Percentiles rank a stretch among this genome's conserved stretches.
phyloP scores from a whole-genome alignment of 2,329 filamentous ascomycete species.

The Aspergillus latus region DNA sequence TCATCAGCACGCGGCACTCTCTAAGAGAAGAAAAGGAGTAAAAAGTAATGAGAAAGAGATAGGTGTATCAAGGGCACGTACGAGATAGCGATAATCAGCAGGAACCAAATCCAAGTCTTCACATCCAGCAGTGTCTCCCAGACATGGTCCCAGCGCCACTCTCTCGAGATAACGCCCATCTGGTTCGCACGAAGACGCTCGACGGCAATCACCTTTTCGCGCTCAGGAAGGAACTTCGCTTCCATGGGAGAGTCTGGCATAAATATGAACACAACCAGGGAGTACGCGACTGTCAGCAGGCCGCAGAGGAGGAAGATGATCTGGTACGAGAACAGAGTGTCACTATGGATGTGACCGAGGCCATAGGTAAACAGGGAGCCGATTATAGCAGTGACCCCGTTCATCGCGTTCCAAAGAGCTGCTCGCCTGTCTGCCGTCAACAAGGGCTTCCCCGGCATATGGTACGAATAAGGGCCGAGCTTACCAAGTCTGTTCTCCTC shows the following conservation, averaged over 20 bases:
- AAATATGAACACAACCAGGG: conserved; percentile 46
- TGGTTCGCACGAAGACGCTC: conserved; percentile 57
- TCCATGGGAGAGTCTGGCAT: conserved; percentile 55
- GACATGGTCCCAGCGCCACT: conserved; percentile 55
- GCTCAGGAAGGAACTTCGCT: conserved; percentile 50
- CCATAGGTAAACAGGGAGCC: conserved; percentile 60
- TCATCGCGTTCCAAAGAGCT: conserved; percentile 62
- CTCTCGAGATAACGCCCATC: conserved; percentile 54
- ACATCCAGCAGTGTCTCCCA: conserved; percentile 32
- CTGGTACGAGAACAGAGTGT: conserved; percentile 33
- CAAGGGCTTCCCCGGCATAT: not conserved
- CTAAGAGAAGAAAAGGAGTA: too few species aligned
- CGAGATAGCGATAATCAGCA: conserved; percentile 27
- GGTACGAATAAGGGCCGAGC: not conserved
- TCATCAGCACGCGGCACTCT: too few species aligned
- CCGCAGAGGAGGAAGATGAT: conserved; percentile 59
- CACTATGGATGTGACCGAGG: conserved; percentile 57
- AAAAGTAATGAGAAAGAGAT: too few species aligned
- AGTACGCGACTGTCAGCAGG: conserved; percentile 51
- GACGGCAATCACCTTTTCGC: conserved; percentile 56
- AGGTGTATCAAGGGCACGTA: conserved; percentile 8
- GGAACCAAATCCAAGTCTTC: conserved; percentile 40
- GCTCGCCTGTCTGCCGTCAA: conserved; percentile 35
- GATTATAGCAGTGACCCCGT: conserved; percentile 58
- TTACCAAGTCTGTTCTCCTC: conserved; percentile 57